Base-by-base conservation (phyloP, 768 basidiomycete species). In the Pleurotus citrinopileatus region DNA sequence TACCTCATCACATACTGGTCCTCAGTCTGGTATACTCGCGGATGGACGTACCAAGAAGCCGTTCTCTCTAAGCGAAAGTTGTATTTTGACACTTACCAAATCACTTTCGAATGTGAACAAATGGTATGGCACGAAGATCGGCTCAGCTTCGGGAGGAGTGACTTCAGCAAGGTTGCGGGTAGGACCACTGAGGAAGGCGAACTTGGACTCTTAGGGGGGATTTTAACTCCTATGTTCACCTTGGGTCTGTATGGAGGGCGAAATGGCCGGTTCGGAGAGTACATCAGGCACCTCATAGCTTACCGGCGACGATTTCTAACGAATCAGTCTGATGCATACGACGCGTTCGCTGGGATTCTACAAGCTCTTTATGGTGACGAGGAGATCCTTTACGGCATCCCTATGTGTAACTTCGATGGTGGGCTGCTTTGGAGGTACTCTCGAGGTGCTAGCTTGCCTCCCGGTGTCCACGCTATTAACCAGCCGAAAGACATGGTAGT, bases 1-100 rank as follows among this genome's bases (percentile, higher is more conserved):
- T 50, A 50, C 15, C 32, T 34, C 3, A 32, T 17, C 7, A 23
- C 28, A 8, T 13, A 20, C 2, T 20, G 20, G 13, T 10, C 8
- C 12, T 25, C 23, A 2, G 2, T 19, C 10, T 50, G 47, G 47
- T 50, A 25, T 3, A 50, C 13, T 3, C 28, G 47, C 1, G 34
- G 47, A n/a, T 50, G 47, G 47, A 50, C 47, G 19, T 50, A 50
- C 4, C 47, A 50, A 23, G 47, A 50, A 12, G 47, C 28, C 23
- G 26, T 50, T 29, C 47, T 50, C 4, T 20, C 47, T 17, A 36
- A 9, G 1, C 47, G 47, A 20, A 50, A 50, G 47, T n/a, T 50
- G 9, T 50, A 50, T 20, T 50, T 50, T 25, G 20, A 26, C 22
- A 25, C 32, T 8, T 32, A n/a, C 3, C 47, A 50, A 36, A 17